A percentile compares a stretch with the other conserved stretches of the same genome.
Evolutionary conservation across 2,329 filamentous ascomycete genomes (phyloP).

Genomic region (Penicillium vulpinum): DNA sequence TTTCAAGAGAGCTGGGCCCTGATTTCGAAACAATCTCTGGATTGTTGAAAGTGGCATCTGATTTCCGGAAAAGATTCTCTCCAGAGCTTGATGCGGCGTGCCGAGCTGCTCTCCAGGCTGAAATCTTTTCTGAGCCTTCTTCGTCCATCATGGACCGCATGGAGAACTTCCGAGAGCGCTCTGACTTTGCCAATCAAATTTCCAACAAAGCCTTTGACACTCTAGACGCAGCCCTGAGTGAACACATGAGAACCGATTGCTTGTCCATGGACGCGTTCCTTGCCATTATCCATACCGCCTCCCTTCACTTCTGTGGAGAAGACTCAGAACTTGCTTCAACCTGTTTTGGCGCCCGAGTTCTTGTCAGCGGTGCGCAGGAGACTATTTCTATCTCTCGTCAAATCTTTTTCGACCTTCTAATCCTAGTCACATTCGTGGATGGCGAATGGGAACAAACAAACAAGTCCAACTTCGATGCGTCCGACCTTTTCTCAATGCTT

Average conservation of each 20-base stretch:
- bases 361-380: conserved; percentile 77
- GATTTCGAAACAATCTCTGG: conserved; percentile 57
- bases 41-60: conserved; percentile 68
- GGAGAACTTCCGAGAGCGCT: conserved; percentile 73
- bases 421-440: conserved; percentile 83
- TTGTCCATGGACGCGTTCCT: conserved; percentile 55
- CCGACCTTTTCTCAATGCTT: conserved; percentile 61
- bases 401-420: conserved; percentile 76
- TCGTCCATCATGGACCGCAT: conserved; percentile 72
- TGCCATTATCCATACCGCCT: conserved; percentile 52
- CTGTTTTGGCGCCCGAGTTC: conserved; percentile 71
- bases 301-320: conserved; percentile 42
- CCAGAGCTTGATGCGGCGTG: conserved; percentile 68
- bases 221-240: conserved; percentile 68
- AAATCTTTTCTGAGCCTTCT: conserved; percentile 72
- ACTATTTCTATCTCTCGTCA: conserved; percentile 70
- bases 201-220: conserved; percentile 76
- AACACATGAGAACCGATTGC: conserved; percentile 56
- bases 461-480: conserved; percentile 64
- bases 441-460: conserved; percentile 75
- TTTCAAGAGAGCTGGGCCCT: conserved; percentile 51
- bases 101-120: conserved; percentile 65
- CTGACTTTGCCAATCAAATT: conserved; percentile 74
- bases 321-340: conserved; percentile 55
- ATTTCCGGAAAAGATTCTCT: conserved; percentile 70